Percentiles rank a stretch among this genome's conserved stretches.
Evolutionary conservation across 371 early-diverging fungal genomes (phyloP).

Genomic region (Mortierella sp.): DNA sequence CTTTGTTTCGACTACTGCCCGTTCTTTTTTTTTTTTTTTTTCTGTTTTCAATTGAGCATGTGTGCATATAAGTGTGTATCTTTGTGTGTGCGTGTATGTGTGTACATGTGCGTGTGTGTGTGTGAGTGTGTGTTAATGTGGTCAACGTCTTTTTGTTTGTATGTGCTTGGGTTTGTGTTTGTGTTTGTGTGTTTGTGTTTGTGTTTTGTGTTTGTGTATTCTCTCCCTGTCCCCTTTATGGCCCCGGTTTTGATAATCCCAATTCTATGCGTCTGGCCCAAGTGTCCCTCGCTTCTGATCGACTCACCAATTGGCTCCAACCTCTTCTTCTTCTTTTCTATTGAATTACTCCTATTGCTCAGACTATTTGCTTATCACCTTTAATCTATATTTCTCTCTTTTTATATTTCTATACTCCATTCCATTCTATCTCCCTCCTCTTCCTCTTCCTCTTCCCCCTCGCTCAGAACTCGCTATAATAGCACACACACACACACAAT

Average conservation of each 20-base stretch:
- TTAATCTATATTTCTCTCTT: background rate
- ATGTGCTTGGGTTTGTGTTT: no score
- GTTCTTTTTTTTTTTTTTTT: background rate
- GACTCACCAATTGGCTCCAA: background rate
- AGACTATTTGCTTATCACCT: background rate
- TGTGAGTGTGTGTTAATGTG: background rate
- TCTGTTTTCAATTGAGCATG: background rate
- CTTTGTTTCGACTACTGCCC: background rate
- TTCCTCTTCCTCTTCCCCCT: background rate
- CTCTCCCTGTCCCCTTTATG: background rate
- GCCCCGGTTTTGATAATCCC: constrained; percentile 4
- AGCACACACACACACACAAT: background rate
- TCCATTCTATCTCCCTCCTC: background rate
- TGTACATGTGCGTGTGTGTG: no score
- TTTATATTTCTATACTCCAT: background rate
- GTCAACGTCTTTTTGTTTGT: background rate
- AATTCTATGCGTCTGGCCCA: background rate
- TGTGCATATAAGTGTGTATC: no score
- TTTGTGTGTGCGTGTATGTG: no score
- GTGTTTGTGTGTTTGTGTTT: background rate
- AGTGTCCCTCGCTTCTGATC: background rate
- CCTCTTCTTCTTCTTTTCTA: background rate
- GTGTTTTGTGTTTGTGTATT: background rate
- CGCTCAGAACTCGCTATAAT: background rate
- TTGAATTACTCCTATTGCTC: background rate